Base-by-base conservation (phyloP, 2,329 filamentous ascomycete species). In the Nothomitra cinnamomea region DNA sequence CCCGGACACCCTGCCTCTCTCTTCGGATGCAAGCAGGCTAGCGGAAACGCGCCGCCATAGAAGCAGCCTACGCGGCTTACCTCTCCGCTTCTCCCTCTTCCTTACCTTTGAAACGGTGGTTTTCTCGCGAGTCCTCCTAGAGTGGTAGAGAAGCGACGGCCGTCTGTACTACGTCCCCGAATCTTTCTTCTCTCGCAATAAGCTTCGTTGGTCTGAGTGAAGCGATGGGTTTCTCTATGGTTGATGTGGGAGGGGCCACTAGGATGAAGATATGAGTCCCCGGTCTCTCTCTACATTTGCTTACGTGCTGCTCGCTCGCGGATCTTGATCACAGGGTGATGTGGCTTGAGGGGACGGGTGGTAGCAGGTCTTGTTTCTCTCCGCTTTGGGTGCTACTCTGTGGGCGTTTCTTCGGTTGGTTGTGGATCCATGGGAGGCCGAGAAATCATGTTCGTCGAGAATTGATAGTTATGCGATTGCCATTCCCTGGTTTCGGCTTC, bases 11-110 rank as follows among this genome's bases (percentile, higher is more conserved):
- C 77, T 76, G 76, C 72, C 69, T 65, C 45, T 49, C 45, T 62
- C 62, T 65, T 66, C 60, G 55, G 59, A 53, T 59, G 61, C 15
- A 64, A 71, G 68, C 72, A 74, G 72, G 67, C 71, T 69, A 78
- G 89, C 87, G 87, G 87, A 94, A 94, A 95, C 86, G 87, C 89
- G 87, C 87, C 89, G 89, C 88, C 90, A 94, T 89, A 95, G 82
- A 94, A 94, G 89, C 88, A 88, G 77, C 65, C 69, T 74, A 66
- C 70, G 88, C 86, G 87, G 87, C 83, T 89, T 71, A 87, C 28
- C 28, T 32, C 28, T 32, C 28, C 4, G 28, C 79, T 80, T 80
- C 75, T 74, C 77, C 74, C 69, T 71, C 72, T 72, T 72, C 72
- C n/a, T 72, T 71, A 71, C 71, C 70, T 71, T 69, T 67, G 24